phyloP scores from a whole-genome alignment of 768 basidiomycete species.

The Mrakia gelida region DNA sequence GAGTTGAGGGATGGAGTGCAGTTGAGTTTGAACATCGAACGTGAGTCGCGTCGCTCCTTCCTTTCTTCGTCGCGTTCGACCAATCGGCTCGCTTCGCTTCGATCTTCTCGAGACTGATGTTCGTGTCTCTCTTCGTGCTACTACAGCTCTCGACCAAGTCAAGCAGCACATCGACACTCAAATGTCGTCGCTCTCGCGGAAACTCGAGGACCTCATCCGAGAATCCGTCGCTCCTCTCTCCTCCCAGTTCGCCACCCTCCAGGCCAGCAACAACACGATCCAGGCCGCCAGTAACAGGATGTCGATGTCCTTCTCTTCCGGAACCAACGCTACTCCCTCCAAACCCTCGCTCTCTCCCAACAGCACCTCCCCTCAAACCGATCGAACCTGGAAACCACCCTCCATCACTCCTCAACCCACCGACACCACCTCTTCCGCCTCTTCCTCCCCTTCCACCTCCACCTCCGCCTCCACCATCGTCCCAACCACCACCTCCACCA shows the following conservation, averaged over 20 bases:
- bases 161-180: constrained; percentile 95
- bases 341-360: neutral
- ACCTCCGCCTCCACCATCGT: neutral
- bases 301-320: constrained; percentile 5
- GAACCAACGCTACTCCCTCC: too few species aligned
- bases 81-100: too few species aligned
- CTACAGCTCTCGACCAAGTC: constrained; percentile 88
- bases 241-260: constrained; percentile 30
- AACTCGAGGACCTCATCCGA: constrained; percentile 32
- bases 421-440: neutral
- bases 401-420: neutral
- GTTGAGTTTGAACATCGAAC: constrained; percentile 90
- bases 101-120: too few species aligned
- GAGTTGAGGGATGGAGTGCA: constrained; percentile 85
- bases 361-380: neutral
- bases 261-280: constrained; percentile 17
- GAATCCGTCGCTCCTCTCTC: constrained; percentile 32
- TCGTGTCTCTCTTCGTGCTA: neutral
- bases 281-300: constrained; percentile 6
- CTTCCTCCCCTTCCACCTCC: neutral
- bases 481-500: neutral
- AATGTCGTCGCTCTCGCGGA: constrained; percentile 64
- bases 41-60: constrained; percentile 53
- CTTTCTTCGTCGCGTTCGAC: too few species aligned
- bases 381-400: neutral